These are phyloP conservation scores for Lophiotrema nucula DNA, from an alignment of 495 filamentous ascomycete species.

Conservation along the genomic window DNA sequence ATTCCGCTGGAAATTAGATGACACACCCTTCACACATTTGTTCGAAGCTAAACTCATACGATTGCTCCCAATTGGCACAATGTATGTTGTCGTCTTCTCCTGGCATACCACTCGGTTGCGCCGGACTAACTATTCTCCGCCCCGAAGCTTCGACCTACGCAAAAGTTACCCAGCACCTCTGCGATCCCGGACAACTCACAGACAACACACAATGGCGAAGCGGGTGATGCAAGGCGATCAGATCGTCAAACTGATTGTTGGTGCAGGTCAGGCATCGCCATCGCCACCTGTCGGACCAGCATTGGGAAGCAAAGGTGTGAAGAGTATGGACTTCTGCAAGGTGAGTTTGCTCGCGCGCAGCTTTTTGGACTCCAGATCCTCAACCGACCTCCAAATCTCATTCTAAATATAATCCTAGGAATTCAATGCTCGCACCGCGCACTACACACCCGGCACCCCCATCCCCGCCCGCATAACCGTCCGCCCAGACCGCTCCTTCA, in stretches of 20 bases:
- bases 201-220: conserved; percentile 67
- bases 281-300: conserved; percentile 98
- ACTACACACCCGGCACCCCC: conserved; percentile 79
- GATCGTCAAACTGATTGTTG: conserved; percentile 97
- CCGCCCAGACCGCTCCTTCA: conserved; percentile 88
- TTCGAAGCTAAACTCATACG: no score
- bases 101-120: no score
- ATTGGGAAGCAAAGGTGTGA: conserved; percentile 95
- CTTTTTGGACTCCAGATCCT: background rate
- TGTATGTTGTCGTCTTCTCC: no score
- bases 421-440: conserved; percentile 92
- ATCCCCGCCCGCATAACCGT: conserved; percentile 89
- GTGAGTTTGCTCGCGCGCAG: conserved; percentile 48
- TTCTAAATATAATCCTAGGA: conserved; percentile 58
- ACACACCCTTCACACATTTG: no score
- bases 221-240: conserved; percentile 68
- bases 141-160: background rate
- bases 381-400: background rate
- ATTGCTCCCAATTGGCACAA: no score
- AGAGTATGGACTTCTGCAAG: conserved; percentile 99
- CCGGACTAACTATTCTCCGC: background rate
- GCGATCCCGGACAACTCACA: background rate
- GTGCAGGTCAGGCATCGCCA: conserved; percentile 92
- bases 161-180: background rate
- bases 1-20: no score